phyloP scores from a whole-genome alignment of 192 early-diverging fungal species.

The Coemansia sp. region DNA sequence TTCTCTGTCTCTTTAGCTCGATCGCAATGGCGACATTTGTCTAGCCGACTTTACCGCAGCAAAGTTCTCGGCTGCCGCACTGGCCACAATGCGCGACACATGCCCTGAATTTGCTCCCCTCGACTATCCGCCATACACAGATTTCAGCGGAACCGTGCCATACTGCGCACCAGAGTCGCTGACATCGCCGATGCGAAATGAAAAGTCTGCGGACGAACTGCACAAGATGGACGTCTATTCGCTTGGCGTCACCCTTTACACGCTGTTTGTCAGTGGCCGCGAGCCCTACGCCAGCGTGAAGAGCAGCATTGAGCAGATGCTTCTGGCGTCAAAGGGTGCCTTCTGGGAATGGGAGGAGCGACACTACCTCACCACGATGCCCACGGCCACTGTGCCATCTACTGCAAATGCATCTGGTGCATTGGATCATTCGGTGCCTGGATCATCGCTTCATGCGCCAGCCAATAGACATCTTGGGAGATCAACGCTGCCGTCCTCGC shows the following conservation, averaged over 20 bases:
- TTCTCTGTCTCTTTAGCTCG: constrained; percentile 30
- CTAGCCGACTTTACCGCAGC: constrained; percentile 56
- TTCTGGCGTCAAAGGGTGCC: constrained; percentile 60
- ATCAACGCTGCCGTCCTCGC: constrained; percentile 28
- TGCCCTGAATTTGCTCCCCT: constrained; percentile 32
- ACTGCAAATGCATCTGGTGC: background rate
- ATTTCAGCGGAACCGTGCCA: constrained; percentile 58
- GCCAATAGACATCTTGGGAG: background rate
- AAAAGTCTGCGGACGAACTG: constrained; percentile 19
- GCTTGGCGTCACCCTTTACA: constrained; percentile 60
- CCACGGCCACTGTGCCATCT: constrained; percentile 1
- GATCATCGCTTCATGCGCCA: constrained; percentile 17
- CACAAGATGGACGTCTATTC: constrained; percentile 60
- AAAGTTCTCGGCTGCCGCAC: constrained; percentile 33
- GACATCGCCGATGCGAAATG: constrained; percentile 13
- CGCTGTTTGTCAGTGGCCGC: constrained; percentile 58
- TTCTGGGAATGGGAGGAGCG: constrained; percentile 65
- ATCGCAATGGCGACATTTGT: constrained; percentile 38
- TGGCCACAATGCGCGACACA: constrained; percentile 21
- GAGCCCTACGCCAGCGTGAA: constrained; percentile 61
- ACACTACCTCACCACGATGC: constrained; percentile 33
- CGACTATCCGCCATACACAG: constrained; percentile 40
- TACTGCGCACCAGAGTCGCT: constrained; percentile 63
- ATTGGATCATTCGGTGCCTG: background rate
- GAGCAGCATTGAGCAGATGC: constrained; percentile 63